Evolutionary conservation across 106 monocot species (phyloP).

Genomic region (Agapanthus africanus): DNA sequence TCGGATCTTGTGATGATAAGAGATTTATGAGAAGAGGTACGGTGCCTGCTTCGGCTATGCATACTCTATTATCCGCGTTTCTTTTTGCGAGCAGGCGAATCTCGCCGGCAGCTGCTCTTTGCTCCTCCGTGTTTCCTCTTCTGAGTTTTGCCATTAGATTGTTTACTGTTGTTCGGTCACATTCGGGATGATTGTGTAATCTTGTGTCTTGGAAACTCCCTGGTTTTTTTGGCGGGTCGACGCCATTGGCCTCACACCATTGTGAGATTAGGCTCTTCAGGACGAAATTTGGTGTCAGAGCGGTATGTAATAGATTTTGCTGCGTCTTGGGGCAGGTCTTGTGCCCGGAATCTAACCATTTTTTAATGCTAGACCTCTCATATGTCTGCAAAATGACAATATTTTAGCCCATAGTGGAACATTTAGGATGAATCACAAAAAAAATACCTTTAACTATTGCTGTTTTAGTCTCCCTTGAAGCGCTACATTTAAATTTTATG

Average conservation of each 20-base stretch:
- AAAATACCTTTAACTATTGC: no score
- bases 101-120: conserved; percentile 68
- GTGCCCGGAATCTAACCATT: conserved; percentile 75
- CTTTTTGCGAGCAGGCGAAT: conserved; percentile 69
- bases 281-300: conserved; percentile 76
- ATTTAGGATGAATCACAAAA: no score
- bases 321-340: conserved; percentile 75
- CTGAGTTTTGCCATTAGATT: conserved; percentile 32
- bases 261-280: conserved; percentile 70
- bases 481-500: no score
- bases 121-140: conserved; percentile 38
- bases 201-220: conserved; percentile 24
- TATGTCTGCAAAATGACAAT: conserved; percentile 77
- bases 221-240: conserved; percentile 40
- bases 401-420: no score
- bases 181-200: conserved; percentile 30
- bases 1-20: conserved; percentile 48
- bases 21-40: conserved; percentile 56
- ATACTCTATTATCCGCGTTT: conserved; percentile 58
- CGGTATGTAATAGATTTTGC: conserved; percentile 44
- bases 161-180: conserved; percentile 28
- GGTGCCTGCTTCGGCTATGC: conserved; percentile 67
- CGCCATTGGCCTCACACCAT: conserved; percentile 75
- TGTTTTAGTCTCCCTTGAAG: no score
- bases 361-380: conserved; percentile 73